Base-by-base conservation (phyloP, 331 rosid genomes). In the Cydonia oblonga region DNA sequence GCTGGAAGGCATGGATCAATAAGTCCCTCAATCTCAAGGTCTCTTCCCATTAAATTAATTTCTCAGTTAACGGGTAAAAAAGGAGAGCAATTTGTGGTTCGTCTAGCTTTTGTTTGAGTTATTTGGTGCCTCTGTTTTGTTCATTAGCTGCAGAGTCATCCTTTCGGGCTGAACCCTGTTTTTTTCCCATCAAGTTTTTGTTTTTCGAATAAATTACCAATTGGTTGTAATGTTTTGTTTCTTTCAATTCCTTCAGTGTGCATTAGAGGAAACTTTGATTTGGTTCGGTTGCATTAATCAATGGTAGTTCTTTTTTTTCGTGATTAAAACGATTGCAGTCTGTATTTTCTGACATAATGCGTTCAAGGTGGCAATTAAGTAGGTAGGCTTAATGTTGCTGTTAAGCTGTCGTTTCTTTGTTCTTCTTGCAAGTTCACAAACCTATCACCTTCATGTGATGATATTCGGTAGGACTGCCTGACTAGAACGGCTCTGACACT, bases 1-100 rank as follows among this genome's bases (percentile, higher is more conserved):
- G 87, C 56, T 93, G 91, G 96, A 93, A 83, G 87, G 54, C 95
- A 44, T 91, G 98, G 97, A 82, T 93, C 81, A 87, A 93, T 58
- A 93, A 88, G 86, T 86, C 97, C 53, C 85, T 85, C 66, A 93
- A 72, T 80, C 72, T 82, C 25, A 93, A 86, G 75, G 72, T 93
- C 71, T 85, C 88, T 61, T 81, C 96, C 74, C 98, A 91, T 69
- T 91, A 71, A 16, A 16, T 49, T 49, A 49, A 6, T 49, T 49
- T 49, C 54, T 18, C 20, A 83, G 75, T 26, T 12, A 14, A 69
- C 24, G 46, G 68, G 58, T 2, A 15, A 1, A 24, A 6, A 24
- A 18, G 56, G 57, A 18, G 56, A 69, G 7, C 19, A 13, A 8
- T 53, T 69, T 33, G 35, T 29, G 16, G 3, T 70, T 32, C 4